These are phyloP conservation scores for Fusarium coicis DNA, from an alignment of 2,329 filamentous ascomycete species.

Conservation along the genomic window DNA sequence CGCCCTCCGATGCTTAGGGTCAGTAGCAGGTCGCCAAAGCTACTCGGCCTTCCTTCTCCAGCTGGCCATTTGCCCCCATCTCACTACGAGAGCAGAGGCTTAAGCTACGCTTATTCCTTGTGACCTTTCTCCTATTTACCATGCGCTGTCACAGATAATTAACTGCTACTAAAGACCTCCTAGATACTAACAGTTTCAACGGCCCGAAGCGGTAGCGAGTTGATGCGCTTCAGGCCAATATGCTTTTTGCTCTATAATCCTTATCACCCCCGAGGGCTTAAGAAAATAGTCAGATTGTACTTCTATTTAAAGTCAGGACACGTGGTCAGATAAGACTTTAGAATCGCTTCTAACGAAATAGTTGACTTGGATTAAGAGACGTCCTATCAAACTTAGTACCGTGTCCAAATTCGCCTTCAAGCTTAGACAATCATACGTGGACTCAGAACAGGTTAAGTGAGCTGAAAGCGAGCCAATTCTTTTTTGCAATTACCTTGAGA, in stretches of 20 bases:
- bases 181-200: no score
- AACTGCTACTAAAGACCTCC: neutral
- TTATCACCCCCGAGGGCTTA: no score
- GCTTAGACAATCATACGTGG: fast-evolving
- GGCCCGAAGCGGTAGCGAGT: neutral
- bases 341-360: neutral
- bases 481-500: fast-evolving
- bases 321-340: no score
- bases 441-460: no score
- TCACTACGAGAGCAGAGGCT: neutral
- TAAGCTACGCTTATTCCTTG: no score
- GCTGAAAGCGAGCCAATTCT: neutral
- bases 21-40: no score
- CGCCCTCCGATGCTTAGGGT: no score
- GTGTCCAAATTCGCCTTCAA: neutral
- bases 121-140: neutral
- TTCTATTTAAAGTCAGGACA: no score
- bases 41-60: no score
- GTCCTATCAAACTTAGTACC: fast-evolving
- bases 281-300: no score
- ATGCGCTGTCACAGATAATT: neutral
- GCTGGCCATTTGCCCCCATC: no score
- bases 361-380: fast-evolving
- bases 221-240: neutral
- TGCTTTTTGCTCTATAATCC: neutral